phyloP scores from a whole-genome alignment of 2,329 filamentous ascomycete genomes.

The Colletotrichum sp. region DNA sequence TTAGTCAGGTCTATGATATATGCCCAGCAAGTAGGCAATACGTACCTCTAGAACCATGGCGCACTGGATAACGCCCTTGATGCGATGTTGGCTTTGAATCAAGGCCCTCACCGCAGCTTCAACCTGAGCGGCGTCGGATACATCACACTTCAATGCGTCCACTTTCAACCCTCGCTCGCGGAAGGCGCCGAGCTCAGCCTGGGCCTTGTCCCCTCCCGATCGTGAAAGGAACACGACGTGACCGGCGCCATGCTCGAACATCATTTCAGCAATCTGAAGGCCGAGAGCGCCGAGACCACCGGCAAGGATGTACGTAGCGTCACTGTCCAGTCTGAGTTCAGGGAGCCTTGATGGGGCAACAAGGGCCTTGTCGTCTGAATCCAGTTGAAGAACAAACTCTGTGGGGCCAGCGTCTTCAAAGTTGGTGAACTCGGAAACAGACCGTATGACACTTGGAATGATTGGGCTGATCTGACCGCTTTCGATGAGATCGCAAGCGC shows the following conservation, averaged over 20 bases:
- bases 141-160: neutral
- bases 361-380: neutral
- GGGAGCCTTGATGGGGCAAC: constrained; percentile 19
- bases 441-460: neutral
- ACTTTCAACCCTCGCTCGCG: neutral
- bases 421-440: constrained; percentile 24
- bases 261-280: constrained; percentile 25
- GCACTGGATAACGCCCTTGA: constrained; percentile 48
- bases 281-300: constrained; percentile 30
- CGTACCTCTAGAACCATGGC: constrained; percentile 47
- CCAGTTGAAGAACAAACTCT: constrained; percentile 19
- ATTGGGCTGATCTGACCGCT: neutral
- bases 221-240: constrained; percentile 34
- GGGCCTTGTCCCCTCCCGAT: constrained; percentile 3
- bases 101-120: neutral
- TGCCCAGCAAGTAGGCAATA: accelerated
- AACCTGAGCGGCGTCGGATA: neutral
- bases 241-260: constrained; percentile 28
- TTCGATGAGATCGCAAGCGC: neutral
- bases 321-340: constrained; percentile 1
- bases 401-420: constrained; percentile 33
- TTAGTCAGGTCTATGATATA: neutral
- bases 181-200: neutral
- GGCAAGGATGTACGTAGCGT: neutral
- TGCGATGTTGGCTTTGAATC: constrained; percentile 22